Evolutionary conservation across 805 yeast genomes (phyloP).

Genomic region (Komagataella ulmi): DNA sequence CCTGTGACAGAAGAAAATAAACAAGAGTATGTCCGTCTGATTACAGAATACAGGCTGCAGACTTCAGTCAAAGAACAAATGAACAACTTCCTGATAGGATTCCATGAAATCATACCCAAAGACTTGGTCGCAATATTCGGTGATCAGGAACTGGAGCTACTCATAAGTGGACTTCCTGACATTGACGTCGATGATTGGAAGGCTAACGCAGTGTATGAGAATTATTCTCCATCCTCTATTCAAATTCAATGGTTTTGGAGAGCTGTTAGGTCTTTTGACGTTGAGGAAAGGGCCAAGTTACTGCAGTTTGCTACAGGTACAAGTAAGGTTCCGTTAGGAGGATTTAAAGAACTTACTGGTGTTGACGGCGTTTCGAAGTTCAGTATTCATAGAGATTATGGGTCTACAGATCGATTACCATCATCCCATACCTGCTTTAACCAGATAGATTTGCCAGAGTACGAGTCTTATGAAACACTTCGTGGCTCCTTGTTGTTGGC

Average conservation of each 20-base stretch:
- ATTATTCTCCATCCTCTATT: conserved; percentile 69
- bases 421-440: conserved; percentile 96
- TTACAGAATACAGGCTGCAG: conserved; percentile 78
- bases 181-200: conserved; percentile 96
- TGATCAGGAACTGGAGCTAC: conserved; percentile 87
- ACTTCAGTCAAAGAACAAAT: conserved; percentile 79
- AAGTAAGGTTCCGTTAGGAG: conserved; percentile 87
- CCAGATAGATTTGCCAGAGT: conserved; percentile 87
- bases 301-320: conserved; percentile 97
- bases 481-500: conserved; percentile 75
- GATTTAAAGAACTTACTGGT: conserved; percentile 83
- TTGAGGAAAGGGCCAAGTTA: conserved; percentile 86
- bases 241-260: conserved; percentile 98
- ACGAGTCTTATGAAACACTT: conserved; percentile 76
- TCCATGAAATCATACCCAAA: conserved; percentile 79
- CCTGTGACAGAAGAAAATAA: conserved; percentile 87
- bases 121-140: conserved; percentile 79
- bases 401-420: conserved; percentile 76
- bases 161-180: conserved; percentile 91
- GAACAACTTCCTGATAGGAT: conserved; percentile 74
- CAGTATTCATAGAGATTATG: conserved; percentile 82
- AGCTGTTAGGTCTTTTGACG: conserved; percentile 87
- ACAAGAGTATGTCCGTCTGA: conserved; percentile 71
- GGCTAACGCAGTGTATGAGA: conserved; percentile 66
- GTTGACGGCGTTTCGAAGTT: conserved; percentile 78